Evolutionary conservation across 1,284 basidiomycete species (phyloP).

Genomic region (Fomitopsis pinicola): DNA sequence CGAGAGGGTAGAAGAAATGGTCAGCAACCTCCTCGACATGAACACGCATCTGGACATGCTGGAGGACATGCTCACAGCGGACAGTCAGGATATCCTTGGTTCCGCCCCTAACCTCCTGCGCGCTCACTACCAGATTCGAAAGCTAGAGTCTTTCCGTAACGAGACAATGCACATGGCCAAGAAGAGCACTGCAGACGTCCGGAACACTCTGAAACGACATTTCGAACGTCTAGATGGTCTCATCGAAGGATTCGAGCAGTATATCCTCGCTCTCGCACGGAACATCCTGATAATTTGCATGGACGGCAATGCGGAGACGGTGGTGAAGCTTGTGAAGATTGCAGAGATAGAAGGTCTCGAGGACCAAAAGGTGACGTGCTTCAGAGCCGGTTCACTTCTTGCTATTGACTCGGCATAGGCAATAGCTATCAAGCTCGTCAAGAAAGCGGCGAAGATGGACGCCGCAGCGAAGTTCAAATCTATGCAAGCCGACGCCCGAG

Average conservation of each 20-base stretch:
- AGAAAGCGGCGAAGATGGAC: slow-evolving; percentile 87
- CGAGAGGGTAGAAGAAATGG: slow-evolving; percentile 92
- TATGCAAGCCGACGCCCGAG: slow-evolving; percentile 88
- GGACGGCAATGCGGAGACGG: slow-evolving; percentile 76
- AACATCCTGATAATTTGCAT: slow-evolving; percentile 82
- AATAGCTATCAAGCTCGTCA: slow-evolving; percentile 89
- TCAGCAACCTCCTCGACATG: slow-evolving; percentile 90
- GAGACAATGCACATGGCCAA: slow-evolving; percentile 92
- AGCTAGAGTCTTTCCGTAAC: slow-evolving; percentile 92
- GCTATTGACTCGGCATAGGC: slow-evolving; percentile 45
- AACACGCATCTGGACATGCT: slow-evolving; percentile 79
- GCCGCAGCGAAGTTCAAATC: slow-evolving; percentile 89
- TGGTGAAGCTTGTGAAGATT: slow-evolving; percentile 92
- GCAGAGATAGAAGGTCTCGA: slow-evolving; percentile 90
- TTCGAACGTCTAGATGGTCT: slow-evolving; percentile 88
- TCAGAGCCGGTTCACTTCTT: neutral
- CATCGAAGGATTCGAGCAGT: slow-evolving; percentile 82
- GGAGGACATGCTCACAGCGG: slow-evolving; percentile 73
- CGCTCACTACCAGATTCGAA: slow-evolving; percentile 87
- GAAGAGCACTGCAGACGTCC: slow-evolving; percentile 68
- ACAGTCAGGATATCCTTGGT: slow-evolving; percentile 73
- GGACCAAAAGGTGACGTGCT: slow-evolving; percentile 82
- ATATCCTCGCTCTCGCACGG: slow-evolving; percentile 76
- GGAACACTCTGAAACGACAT: slow-evolving; percentile 68
- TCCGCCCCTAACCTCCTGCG: slow-evolving; percentile 85